Conservation (phyloP, 2,329 filamentous ascomycete genomes). For the Sordariomycetes sp. region DNA sequence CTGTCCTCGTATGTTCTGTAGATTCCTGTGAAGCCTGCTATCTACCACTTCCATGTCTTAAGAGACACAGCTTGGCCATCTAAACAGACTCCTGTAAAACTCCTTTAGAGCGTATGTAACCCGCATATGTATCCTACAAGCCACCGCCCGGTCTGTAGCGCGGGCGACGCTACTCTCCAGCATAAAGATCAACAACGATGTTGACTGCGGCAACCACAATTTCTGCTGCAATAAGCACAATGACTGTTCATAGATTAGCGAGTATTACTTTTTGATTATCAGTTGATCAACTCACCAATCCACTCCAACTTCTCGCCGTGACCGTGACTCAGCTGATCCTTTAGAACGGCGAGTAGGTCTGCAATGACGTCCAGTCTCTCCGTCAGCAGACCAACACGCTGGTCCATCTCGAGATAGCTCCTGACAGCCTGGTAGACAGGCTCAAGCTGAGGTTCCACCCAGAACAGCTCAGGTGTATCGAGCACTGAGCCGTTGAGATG, state of each 20-base stretch:
- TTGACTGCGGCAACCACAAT: slow-evolving; percentile 90
- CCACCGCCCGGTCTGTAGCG: no score
- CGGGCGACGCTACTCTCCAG: slow-evolving; percentile 19
- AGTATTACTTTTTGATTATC: slow-evolving; percentile 3
- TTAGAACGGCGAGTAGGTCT: slow-evolving; percentile 79
- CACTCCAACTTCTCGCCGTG: slow-evolving; percentile 85
- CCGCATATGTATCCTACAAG: no score
- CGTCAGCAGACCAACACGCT: slow-evolving; percentile 79
- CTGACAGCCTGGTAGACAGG: slow-evolving; percentile 93
- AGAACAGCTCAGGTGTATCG: slow-evolving; percentile 95
- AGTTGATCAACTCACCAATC: slow-evolving; percentile 60
- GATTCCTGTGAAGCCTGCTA: no score
- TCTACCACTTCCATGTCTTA: no score
- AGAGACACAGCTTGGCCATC: no score
- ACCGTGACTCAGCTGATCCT: slow-evolving; percentile 86
- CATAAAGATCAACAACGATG: slow-evolving; percentile 89
- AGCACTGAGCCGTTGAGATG: slow-evolving; percentile 95
- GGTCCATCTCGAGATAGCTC: slow-evolving; percentile 96
- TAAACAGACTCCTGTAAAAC: no score
- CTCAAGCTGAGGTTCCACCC: slow-evolving; percentile 94
- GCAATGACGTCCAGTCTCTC: slow-evolving; percentile 87
- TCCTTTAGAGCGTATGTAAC: no score
- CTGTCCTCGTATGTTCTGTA: no score
- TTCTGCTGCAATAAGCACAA: slow-evolving; percentile 90
- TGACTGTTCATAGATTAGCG: slow-evolving; percentile 47